Base-by-base conservation (phyloP, 2,329 filamentous ascomycete species). In the Colletotrichum melonis region DNA sequence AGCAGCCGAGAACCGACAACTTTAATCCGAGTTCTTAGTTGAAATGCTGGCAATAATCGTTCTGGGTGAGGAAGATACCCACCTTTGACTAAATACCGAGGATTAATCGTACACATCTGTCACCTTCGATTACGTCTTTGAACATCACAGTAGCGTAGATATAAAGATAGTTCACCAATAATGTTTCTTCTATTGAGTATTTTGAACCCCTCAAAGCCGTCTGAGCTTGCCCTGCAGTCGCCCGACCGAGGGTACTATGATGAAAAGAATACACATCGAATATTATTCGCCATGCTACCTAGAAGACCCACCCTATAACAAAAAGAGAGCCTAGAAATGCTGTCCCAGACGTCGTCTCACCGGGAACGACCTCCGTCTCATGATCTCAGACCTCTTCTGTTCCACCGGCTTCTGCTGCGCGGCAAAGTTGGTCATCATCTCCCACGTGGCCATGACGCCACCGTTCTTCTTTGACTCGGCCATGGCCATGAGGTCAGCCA, bases 201-300 rank as follows among this genome's bases (percentile, higher is more conserved):
- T 55, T 55, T 24, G 46, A 19, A 49, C 19, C 28, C 24, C 42
- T 49, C 42, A 54, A 56, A 60, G 59, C 28, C 46, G 66, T 55
- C 58, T 46, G 19, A 56, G 42, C 59, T 65, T 70, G 60, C 66
- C 59, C 55, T 56, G 67, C 55, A 60, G 46, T 54, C 55, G 46
- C 60, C 70, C 60, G 55, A 59, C 55, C 46, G 67, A 55, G 60
- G 59, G 60, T 65, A 60, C n/a, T 46, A 70, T 73, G 67, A 69
- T 64, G 59, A 65, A 65, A 60, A 56, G 46, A 62, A 73, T 60
- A 73, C 55, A 65, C 46, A 56, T 73, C 46, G 60, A 73, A 56
- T 66, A 70, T 70, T 65, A 70, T 59, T 59, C 66, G 70, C 70
- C 70, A 73, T 73, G 70, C 70, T 69, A 55, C 32, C 28, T 30